Evolutionary conservation across 1,284 basidiomycete genomes (phyloP).

Genomic region (Coriolopsis trogii): DNA sequence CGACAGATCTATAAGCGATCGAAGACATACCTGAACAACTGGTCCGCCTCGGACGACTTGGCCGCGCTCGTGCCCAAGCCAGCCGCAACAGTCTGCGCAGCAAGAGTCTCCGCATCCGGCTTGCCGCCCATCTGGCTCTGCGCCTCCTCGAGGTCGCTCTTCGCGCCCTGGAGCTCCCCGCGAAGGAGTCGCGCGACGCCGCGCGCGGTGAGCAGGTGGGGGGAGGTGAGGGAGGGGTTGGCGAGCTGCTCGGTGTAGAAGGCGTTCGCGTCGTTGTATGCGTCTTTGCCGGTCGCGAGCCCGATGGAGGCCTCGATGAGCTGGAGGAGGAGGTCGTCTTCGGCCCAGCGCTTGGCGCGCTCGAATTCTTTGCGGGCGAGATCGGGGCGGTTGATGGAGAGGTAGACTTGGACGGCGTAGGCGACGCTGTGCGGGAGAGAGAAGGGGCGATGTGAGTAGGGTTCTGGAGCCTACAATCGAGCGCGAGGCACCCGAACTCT

Average conservation of each 20-base stretch:
- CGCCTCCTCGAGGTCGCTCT: constrained; percentile 85
- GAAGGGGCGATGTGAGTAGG: not conserved
- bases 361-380: constrained; percentile 87
- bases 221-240: constrained; percentile 79
- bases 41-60: constrained; percentile 60
- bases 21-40: constrained; percentile 66
- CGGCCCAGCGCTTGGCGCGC: constrained; percentile 81
- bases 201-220: constrained; percentile 79
- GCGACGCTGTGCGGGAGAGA: constrained; percentile 58
- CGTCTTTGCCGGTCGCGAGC: constrained; percentile 77
- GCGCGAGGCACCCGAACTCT: no score
- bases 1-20: no score
- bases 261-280: constrained; percentile 72
- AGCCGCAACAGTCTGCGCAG: constrained; percentile 67
- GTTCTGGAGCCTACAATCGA: no score
- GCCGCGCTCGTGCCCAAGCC: constrained; percentile 67
- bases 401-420: constrained; percentile 81
- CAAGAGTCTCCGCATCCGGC: constrained; percentile 69
- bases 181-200: constrained; percentile 83
- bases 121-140: constrained; percentile 54
- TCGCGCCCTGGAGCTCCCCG: constrained; percentile 81
- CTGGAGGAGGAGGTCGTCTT: constrained; percentile 89
- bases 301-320: constrained; percentile 88
- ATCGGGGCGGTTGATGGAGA: constrained; percentile 83
- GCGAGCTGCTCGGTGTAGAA: constrained; percentile 93